Percentiles rank a stretch among this genome's conserved stretches.
phyloP scores from a whole-genome alignment of 2,329 filamentous ascomycete genomes.

The Pyrenophora graminea region DNA sequence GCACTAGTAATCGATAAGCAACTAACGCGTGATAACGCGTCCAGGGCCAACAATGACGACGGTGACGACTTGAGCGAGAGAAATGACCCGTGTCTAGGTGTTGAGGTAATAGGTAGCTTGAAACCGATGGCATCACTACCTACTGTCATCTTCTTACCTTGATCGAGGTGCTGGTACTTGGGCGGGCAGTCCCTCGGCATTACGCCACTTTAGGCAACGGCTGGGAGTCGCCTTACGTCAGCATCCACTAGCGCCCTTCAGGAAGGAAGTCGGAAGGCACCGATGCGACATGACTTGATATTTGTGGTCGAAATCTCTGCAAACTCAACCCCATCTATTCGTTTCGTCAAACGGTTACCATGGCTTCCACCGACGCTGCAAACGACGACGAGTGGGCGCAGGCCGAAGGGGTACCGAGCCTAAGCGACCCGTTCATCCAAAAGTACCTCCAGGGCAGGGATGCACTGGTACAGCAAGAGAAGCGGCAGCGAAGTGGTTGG shows the following conservation, averaged over 20 bases:
- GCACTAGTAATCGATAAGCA: conserved; percentile 31
- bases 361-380: conserved; percentile 26
- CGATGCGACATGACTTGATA: conserved; percentile 13
- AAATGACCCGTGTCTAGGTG: background rate
- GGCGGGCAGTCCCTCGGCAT: background rate
- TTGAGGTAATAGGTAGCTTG: no score
- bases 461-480: conserved; percentile 78
- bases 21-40: conserved; percentile 20
- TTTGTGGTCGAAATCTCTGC: background rate
- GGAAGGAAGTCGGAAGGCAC: conserved; percentile 29
- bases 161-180: background rate
- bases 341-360: conserved; percentile 7
- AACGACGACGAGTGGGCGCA: conserved; percentile 47
- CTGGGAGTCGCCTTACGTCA: conserved; percentile 22
- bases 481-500: conserved; percentile 77
- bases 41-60: background rate
- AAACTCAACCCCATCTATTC: background rate
- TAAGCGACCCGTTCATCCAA: conserved; percentile 75
- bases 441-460: conserved; percentile 78
- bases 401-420: conserved; percentile 48
- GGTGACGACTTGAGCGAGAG: background rate
- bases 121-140: background rate
- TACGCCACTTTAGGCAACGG: conserved; percentile 7
- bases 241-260: conserved; percentile 21
- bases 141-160: background rate